These are phyloP conservation scores for Guadua angustifolia DNA, from an alignment of 176 grass and related monocot genomes.

Conservation along the genomic window DNA sequence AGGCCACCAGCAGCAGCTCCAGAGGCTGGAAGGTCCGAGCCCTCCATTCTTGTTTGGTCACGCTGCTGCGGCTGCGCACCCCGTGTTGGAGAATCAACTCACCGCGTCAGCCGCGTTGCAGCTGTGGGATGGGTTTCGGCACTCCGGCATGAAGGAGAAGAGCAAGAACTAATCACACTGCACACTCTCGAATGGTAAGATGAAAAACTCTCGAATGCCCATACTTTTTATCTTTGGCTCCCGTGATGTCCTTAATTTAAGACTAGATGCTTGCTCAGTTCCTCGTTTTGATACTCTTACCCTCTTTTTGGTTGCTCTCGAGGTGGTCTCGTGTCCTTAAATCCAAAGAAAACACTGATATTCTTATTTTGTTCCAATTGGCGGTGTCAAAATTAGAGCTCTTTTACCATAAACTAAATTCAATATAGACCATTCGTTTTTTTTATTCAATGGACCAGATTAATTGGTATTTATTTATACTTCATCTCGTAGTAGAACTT, in stretches of 20 bases:
- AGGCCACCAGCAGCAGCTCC: slow-evolving; percentile 55
- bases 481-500: too few species aligned
- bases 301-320: slow-evolving; percentile 33
- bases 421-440: too few species aligned
- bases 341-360: slow-evolving; percentile 14
- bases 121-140: slow-evolving; percentile 67
- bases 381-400: slow-evolving; percentile 26
- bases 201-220: background rate
- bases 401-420: too few species aligned
- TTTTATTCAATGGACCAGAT: too few species aligned
- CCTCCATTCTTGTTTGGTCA: slow-evolving; percentile 58
- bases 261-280: slow-evolving; percentile 13
- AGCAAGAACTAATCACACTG: slow-evolving; percentile 57
- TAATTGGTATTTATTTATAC: too few species aligned
- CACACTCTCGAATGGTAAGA: slow-evolving; percentile 40
- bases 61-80: slow-evolving; percentile 35
- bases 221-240: slow-evolving; percentile 8
- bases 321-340: slow-evolving; percentile 47
- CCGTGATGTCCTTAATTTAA: slow-evolving; percentile 15
- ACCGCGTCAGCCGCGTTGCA: slow-evolving; percentile 56
- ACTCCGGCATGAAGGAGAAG: slow-evolving; percentile 74
- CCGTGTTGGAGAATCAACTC: slow-evolving; percentile 43
- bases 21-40: slow-evolving; percentile 62
- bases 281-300: background rate
- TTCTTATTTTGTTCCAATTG: background rate